Conservation (phyloP, 2,329 filamentous ascomycete genomes). For the Penicillium sp. region DNA sequence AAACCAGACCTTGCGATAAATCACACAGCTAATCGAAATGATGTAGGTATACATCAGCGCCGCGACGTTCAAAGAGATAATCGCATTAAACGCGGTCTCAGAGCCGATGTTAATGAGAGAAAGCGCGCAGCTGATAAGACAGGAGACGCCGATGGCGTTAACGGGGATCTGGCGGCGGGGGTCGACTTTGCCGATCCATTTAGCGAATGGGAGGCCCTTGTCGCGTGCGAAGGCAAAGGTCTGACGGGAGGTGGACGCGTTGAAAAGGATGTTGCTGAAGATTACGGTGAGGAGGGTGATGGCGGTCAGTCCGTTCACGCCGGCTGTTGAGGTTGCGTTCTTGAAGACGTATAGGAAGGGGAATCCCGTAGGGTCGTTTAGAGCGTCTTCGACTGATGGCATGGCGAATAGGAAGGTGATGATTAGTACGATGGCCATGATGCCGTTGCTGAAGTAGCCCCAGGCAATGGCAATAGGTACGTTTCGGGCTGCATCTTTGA, state of each 20-base stretch:
- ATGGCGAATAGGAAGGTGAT: slow-evolving; percentile 46
- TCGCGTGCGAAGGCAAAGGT: slow-evolving; percentile 49
- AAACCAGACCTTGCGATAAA: slow-evolving; percentile 43
- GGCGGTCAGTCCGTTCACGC: slow-evolving; percentile 36
- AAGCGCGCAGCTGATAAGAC: slow-evolving; percentile 38
- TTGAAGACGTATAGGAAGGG: slow-evolving; percentile 52
- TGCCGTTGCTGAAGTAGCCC: slow-evolving; percentile 46
- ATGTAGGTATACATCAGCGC: slow-evolving; percentile 54
- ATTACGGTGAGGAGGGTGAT: slow-evolving; percentile 44
- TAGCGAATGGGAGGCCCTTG: slow-evolving; percentile 44
- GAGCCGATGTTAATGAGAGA: slow-evolving; percentile 56
- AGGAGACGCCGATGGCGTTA: slow-evolving; percentile 40
- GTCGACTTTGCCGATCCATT: slow-evolving; percentile 42
- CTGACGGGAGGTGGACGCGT: slow-evolving; percentile 43
- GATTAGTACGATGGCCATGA: slow-evolving; percentile 45
- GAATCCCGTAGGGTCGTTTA: slow-evolving; percentile 45
- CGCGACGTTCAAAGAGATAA: slow-evolving; percentile 51
- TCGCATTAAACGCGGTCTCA: slow-evolving; percentile 53
- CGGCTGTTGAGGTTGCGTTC: slow-evolving; percentile 22
- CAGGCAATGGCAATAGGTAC: slow-evolving; percentile 49
- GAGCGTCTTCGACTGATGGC: slow-evolving; percentile 33
- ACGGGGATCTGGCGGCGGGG: slow-evolving; percentile 43
- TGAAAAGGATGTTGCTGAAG: slow-evolving; percentile 41
- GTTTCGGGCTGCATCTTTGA: slow-evolving; percentile 46
- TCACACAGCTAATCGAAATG: slow-evolving; percentile 49